These are phyloP conservation scores for Gossypium turneri DNA, from an alignment of 345 rosid genomes.

Conservation along the genomic window DNA sequence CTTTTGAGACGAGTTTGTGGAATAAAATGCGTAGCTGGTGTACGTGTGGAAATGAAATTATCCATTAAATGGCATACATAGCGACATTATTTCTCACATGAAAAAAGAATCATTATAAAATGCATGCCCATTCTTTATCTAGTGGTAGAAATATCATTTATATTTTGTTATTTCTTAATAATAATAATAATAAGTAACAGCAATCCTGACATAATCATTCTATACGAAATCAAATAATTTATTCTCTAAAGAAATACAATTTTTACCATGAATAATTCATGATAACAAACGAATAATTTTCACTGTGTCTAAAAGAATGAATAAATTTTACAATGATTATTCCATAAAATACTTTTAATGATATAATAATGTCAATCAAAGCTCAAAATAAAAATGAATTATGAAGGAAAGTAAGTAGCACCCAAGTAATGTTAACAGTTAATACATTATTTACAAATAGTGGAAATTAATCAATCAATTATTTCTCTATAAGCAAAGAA, in stretches of 20 bases:
- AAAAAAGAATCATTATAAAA: not conserved
- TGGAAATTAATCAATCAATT: not conserved
- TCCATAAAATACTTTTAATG: not conserved
- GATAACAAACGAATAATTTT: not conserved
- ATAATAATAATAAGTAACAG: too few species aligned
- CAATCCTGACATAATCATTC: too few species aligned
- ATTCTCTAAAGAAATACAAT: too few species aligned
- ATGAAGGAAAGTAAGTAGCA: not conserved
- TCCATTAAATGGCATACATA: not conserved
- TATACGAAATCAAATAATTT: too few species aligned
- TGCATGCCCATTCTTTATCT: not conserved
- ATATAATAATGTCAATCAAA: not conserved
- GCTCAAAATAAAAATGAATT: not conserved
- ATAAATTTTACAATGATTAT: not conserved
- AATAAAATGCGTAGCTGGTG: too few species aligned
- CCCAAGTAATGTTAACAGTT: not conserved
- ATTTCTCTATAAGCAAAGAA: not conserved
- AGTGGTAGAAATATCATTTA: not conserved
- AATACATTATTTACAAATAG: not conserved
- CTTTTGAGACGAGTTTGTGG: too few species aligned
- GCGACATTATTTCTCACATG: not conserved
- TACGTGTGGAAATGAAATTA: not conserved
- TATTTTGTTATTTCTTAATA: not conserved
- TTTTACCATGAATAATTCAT: not conserved
- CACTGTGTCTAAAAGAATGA: not conserved